Base-by-base conservation (phyloP, 352 stramenopile species). In the Phytopythium kandeliae region DNA sequence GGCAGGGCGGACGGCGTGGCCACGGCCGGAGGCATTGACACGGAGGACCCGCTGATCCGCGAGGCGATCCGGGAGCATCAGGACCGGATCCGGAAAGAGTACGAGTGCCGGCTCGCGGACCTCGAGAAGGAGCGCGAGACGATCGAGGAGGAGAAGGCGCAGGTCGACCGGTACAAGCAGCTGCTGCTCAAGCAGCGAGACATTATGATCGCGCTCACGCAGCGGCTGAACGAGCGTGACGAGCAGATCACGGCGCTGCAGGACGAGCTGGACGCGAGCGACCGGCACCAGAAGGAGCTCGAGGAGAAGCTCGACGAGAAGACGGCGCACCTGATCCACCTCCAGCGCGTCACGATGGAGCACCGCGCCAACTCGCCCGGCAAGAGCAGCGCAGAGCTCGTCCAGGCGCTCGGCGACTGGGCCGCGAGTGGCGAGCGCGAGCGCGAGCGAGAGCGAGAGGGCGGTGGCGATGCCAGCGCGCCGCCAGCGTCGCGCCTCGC, bases 201-300 rank as follows among this genome's bases (percentile, higher is more conserved):
- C 60, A 98, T 98, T 35, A 98, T 98, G 92, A 97, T 98, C 43
- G 92, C 92, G 11, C 69, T 98, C 26, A 98, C 94, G 17, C 93
- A 98, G 61, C 70, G 94, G 0, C 62, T 98, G 16, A 98, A 97
- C 51, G 92, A 97, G 50, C 85, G 94, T 10, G 94, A 98, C 55
- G 94, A 98, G 51, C 92, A 98, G 70, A 98, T 98, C 53, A 91
- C 92, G 1, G 87, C 87, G n/a, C 61, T 98, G 0, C 91, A 98
- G 50, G 92, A 98, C 59, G 93, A 98, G 54, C 59, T 98, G 13
- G 94, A 98, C 51, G 89, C 88, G 25, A 97, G 96, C 55, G 92
- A 98, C 37, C 66, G 83, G 7, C 86, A 97, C 51, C 87, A 97
- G 26, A 94, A 95, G 44, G 86, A 96, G 31, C 64, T 97, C 0